These are phyloP conservation scores for Solanum bulbocastanum DNA, from an alignment of 257 asterid genomes.

Conservation along the genomic window DNA sequence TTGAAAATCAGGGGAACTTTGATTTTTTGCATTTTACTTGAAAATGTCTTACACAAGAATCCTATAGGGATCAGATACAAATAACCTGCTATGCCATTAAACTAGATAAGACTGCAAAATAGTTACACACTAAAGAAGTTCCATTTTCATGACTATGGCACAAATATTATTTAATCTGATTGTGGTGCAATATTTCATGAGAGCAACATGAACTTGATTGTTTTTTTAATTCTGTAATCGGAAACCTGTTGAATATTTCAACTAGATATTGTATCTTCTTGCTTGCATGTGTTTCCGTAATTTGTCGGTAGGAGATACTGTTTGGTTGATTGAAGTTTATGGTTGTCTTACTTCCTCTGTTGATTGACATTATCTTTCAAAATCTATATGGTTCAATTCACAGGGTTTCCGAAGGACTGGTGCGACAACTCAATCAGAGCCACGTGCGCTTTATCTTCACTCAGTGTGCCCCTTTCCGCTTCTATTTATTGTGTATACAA, in stretches of 20 bases:
- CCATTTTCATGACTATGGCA: not conserved
- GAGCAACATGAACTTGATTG: not conserved
- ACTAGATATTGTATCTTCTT: not conserved
- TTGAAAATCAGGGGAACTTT: not conserved
- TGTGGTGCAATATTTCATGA: not conserved
- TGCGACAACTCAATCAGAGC: slow-evolving; percentile 45
- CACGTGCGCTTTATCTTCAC: slow-evolving; percentile 73
- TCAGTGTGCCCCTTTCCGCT: slow-evolving; percentile 37
- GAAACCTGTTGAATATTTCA: not conserved
- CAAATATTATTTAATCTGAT: not conserved
- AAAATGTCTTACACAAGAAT: not conserved
- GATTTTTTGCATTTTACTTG: not conserved
- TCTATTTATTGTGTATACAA: not conserved
- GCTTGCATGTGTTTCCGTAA: not conserved
- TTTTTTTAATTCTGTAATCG: not conserved
- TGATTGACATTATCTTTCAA: not conserved
- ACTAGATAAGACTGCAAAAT: not conserved
- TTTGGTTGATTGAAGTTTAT: not conserved
- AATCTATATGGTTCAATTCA: slow-evolving; percentile 9
- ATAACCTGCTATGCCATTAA: not conserved
- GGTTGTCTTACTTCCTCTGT: not conserved
- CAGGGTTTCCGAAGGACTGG: slow-evolving; percentile 68
- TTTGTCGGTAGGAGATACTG: not conserved
- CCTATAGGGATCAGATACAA: not conserved
- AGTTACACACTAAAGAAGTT: not conserved